Evolutionary conservation across 2,329 filamentous ascomycete species (phyloP).

Genomic region (Blastomyces percursus): DNA sequence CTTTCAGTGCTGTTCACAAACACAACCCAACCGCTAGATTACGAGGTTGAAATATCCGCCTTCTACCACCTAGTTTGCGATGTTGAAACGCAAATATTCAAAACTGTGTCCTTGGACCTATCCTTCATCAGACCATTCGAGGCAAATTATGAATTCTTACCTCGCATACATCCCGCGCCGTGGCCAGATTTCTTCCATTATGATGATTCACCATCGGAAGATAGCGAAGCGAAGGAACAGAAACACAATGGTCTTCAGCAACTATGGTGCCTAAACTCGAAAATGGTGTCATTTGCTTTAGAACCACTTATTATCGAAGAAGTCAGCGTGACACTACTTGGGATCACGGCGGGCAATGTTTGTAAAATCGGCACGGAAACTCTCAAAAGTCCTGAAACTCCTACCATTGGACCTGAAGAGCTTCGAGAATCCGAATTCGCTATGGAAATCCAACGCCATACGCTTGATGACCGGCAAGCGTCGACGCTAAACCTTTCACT

Average conservation of each 20-base stretch:
- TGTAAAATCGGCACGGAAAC: slow-evolving; percentile 39
- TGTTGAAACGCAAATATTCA: slow-evolving; percentile 66
- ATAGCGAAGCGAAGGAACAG: slow-evolving; percentile 24
- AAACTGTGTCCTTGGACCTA: slow-evolving; percentile 57
- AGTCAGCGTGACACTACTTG: slow-evolving; percentile 51
- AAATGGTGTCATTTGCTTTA: slow-evolving; percentile 62
- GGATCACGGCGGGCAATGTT: slow-evolving; percentile 50
- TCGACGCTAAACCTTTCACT: slow-evolving; percentile 65
- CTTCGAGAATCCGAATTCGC: slow-evolving; percentile 63
- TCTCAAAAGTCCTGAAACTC: slow-evolving; percentile 20
- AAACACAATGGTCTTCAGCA: slow-evolving; percentile 56
- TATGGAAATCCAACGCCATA: slow-evolving; percentile 61
- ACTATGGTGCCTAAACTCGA: slow-evolving; percentile 66
- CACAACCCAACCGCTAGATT: slow-evolving; percentile 43
- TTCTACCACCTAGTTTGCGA: slow-evolving; percentile 73
- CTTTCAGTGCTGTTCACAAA: slow-evolving; percentile 41
- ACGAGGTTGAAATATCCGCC: slow-evolving; percentile 61
- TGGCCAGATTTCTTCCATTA: slow-evolving; percentile 83
- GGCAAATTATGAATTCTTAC: slow-evolving; percentile 77
- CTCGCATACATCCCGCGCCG: slow-evolving; percentile 60
- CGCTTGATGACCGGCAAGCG: slow-evolving; percentile 70
- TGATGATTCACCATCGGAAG: slow-evolving; percentile 32
- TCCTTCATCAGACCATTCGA: slow-evolving; percentile 76
- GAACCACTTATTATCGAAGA: slow-evolving; percentile 53
- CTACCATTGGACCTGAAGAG: slow-evolving; percentile 51